Evolutionary conservation across 305 asterid genomes (phyloP).

Genomic region (Rubia tinctorum): DNA sequence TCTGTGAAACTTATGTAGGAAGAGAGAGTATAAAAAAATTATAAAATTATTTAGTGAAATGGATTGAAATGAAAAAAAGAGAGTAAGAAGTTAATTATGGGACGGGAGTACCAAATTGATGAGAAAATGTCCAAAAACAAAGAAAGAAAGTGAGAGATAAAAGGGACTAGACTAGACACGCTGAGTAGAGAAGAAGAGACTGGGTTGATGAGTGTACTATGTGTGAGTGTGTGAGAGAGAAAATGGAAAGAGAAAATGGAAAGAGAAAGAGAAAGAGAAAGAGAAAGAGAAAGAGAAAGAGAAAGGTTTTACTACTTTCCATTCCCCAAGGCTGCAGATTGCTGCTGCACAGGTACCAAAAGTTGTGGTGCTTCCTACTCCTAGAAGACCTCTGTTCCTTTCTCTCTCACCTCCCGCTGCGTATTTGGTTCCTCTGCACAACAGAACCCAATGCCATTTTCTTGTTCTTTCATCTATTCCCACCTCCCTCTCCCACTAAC

Average conservation of each 20-base stretch:
- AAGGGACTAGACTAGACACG: conserved; percentile 5
- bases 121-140: conserved; percentile 5
- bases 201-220: neutral
- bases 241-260: neutral
- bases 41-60: too few species aligned
- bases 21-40: too few species aligned
- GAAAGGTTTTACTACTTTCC: conserved; percentile 24
- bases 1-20: too few species aligned
- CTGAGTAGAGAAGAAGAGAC: too few species aligned
- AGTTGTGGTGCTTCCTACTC: conserved; percentile 35
- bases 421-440: neutral
- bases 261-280: too few species aligned
- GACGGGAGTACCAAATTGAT: too few species aligned
- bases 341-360: conserved; percentile 38
- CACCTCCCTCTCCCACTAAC: conserved; percentile 24
- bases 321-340: conserved; percentile 41
- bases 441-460: conserved; percentile 14
- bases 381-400: conserved; percentile 2
- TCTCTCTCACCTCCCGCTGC: neutral
- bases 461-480: neutral
- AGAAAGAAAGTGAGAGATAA: conserved; percentile 1
- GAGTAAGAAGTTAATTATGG: too few species aligned
- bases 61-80: too few species aligned
- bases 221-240: conserved; percentile 3
- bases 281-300: too few species aligned